Conservation (phyloP, 116 monocot species). For the Papilionanthe hybrid region DNA sequence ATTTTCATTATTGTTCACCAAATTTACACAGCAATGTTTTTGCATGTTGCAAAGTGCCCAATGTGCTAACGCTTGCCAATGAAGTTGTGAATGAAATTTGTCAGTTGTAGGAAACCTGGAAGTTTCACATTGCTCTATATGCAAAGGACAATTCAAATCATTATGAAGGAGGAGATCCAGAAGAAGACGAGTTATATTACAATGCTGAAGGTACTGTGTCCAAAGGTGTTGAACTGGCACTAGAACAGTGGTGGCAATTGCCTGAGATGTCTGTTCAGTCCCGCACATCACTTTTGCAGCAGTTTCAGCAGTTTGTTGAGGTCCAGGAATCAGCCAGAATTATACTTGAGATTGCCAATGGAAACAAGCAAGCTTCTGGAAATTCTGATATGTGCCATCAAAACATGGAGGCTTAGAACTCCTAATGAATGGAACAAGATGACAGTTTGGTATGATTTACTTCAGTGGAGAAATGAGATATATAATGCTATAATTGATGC, state of each 20-base stretch:
- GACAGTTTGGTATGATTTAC: constrained; percentile 93
- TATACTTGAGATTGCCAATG: constrained; percentile 81
- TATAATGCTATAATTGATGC: constrained; percentile 96
- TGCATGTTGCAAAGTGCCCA: constrained; percentile 51
- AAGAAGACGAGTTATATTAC: too few species aligned
- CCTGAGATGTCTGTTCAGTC: constrained; percentile 93
- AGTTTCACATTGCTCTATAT: constrained; percentile 75
- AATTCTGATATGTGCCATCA: constrained; percentile 74
- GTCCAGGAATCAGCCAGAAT: constrained; percentile 89
- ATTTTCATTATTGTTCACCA: constrained; percentile 70
- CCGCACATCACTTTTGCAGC: constrained; percentile 79
- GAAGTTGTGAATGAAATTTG: constrained; percentile 65
- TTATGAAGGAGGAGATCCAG: constrained; percentile 14
- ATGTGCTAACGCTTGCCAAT: constrained; percentile 40
- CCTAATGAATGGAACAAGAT: constrained; percentile 99
- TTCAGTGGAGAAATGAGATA: constrained; percentile 99
- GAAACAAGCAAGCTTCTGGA: constrained; percentile 79
- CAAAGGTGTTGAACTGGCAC: constrained; percentile 91
- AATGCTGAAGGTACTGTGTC: constrained; percentile 81
- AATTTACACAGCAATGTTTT: constrained; percentile 62
- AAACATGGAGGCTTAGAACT: constrained; percentile 97
- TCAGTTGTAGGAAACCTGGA: constrained; percentile 82
- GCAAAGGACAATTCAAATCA: constrained; percentile 46
- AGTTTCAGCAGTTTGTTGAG: constrained; percentile 97
- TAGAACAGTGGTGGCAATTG: constrained; percentile 99